Percentiles rank a stretch among this genome's conserved stretches.
Evolutionary conservation across 140 eudicot genomes (phyloP).

Genomic region (Stevia rebaudiana): DNA sequence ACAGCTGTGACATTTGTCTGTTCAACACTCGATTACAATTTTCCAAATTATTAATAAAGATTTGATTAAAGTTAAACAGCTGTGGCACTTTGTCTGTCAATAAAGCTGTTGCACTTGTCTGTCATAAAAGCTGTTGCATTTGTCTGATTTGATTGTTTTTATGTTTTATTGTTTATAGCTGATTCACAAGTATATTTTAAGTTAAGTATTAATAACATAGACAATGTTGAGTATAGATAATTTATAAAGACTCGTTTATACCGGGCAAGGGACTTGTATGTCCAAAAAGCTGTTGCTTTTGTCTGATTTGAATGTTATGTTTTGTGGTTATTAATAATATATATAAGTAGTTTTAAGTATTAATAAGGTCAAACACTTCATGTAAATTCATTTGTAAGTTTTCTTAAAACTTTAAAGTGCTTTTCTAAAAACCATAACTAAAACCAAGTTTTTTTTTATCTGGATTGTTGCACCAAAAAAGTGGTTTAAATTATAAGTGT

Average conservation of each 20-base stretch:
- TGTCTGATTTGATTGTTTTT: constrained; percentile 1
- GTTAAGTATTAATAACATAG: neutral
- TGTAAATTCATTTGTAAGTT: neutral
- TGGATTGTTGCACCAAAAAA: neutral
- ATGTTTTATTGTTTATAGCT: neutral
- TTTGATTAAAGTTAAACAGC: neutral
- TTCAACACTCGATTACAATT: neutral
- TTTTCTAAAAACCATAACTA: neutral
- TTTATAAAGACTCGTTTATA: no score
- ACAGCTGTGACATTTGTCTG: neutral
- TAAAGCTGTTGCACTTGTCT: neutral
- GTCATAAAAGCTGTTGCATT: neutral
- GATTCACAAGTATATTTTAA: neutral
- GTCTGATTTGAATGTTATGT: neutral
- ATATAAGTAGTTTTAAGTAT: neutral
- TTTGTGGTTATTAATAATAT: neutral
- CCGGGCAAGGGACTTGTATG: neutral
- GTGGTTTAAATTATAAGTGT: neutral
- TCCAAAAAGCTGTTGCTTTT: neutral
- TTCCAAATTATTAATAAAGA: neutral
- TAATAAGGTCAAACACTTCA: neutral
- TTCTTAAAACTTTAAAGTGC: no score
- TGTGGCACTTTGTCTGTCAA: neutral
- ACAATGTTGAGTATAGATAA: no score
- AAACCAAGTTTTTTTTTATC: neutral